These are phyloP conservation scores for Middelhovenomyces tepae DNA, from an alignment of 805 yeast species.

Conservation along the genomic window DNA sequence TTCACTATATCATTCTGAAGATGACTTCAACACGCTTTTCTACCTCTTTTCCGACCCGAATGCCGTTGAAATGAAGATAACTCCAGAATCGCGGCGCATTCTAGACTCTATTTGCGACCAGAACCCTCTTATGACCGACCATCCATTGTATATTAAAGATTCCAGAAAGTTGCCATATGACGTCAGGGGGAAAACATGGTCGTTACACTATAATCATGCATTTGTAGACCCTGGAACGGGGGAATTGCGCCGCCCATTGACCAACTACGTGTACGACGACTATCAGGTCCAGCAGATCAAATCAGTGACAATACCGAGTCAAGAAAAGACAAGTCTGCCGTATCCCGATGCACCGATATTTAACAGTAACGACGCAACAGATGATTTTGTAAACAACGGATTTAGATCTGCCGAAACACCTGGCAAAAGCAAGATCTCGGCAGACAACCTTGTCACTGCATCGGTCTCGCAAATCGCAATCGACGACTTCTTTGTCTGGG, in stretches of 20 bases:
- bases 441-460: constrained; percentile 29
- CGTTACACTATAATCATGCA: constrained; percentile 22
- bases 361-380: constrained; percentile 9
- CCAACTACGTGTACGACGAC: constrained; percentile 24
- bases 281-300: constrained; percentile 22
- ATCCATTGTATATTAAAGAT: constrained; percentile 15
- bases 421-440: constrained; percentile 3
- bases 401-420: constrained; percentile 7
- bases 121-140: constrained; percentile 20
- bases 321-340: constrained; percentile 22
- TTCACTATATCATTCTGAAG: constrained; percentile 60
- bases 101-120: constrained; percentile 31
- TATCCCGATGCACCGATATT: constrained; percentile 27
- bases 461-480: constrained; percentile 55
- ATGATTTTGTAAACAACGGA: constrained; percentile 7
- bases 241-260: constrained; percentile 20
- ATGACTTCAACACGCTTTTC: constrained; percentile 67
- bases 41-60: constrained; percentile 52
- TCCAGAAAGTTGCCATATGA: constrained; percentile 17
- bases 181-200: constrained; percentile 22
- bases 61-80: constrained; percentile 47
- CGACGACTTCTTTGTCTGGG: constrained; percentile 86
- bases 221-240: constrained; percentile 21
- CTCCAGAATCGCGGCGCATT: constrained; percentile 63
- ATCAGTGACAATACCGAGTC: constrained; percentile 18